These are phyloP conservation scores for Porphyrellus cyaneotinctus DNA, from an alignment of 768 basidiomycete species.

Conservation along the genomic window DNA sequence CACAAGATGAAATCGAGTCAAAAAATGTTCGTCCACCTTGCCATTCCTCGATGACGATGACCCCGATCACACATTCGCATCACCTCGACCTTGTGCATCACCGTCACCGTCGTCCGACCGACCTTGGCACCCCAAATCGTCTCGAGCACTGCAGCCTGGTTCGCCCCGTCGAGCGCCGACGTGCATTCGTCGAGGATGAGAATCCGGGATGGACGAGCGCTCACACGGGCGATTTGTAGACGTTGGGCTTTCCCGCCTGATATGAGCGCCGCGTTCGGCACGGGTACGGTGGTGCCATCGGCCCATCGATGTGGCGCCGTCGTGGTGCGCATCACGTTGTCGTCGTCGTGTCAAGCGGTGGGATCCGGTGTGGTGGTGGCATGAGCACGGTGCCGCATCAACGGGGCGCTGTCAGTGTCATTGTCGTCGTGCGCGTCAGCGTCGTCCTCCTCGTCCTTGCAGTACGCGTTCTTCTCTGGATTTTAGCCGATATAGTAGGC, in stretches of 20 bases:
- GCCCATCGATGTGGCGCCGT: too few species aligned
- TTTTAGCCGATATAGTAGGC: too few species aligned
- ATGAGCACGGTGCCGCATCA: too few species aligned
- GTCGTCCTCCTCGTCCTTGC: too few species aligned
- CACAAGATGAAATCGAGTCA: too few species aligned
- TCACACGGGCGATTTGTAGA: conserved; percentile 84
- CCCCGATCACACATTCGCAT: conserved; percentile 92
- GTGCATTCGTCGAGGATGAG: conserved; percentile 94
- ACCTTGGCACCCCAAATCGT: conserved; percentile 61
- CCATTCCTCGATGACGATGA: conserved; percentile 82
- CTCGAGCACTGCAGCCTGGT: conserved; percentile 78
- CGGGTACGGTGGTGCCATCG: too few species aligned
- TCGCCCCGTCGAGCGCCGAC: conserved; percentile 81
- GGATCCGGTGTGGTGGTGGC: too few species aligned
- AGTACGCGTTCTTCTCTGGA: too few species aligned
- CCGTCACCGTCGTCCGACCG: conserved; percentile 82
- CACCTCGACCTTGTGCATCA: conserved; percentile 87
- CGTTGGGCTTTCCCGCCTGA: conserved; percentile 96
- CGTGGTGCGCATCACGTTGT: too few species aligned
- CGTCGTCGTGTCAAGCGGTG: too few species aligned
- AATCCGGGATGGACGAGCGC: conserved; percentile 69
- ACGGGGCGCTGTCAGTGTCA: too few species aligned
- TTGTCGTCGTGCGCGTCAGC: too few species aligned
- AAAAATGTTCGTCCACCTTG: conserved; percentile 58
- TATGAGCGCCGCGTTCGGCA: conserved; percentile 83